Base-by-base conservation (phyloP, 306 rosid genomes). In the Vigna hirtella region DNA sequence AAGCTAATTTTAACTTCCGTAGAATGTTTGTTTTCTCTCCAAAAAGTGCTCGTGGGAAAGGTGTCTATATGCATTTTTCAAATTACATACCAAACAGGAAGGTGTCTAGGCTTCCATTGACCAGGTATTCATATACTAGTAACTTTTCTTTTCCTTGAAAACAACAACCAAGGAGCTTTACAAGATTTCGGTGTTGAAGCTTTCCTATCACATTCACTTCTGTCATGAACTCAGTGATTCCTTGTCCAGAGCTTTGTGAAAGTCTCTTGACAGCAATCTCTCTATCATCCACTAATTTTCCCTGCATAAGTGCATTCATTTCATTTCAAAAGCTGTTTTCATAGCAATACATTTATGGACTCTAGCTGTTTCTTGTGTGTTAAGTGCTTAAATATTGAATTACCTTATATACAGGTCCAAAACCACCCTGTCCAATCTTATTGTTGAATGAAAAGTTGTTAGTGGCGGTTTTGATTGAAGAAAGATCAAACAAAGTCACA, bases 171-270 rank as follows among this genome's bases (percentile, higher is more conserved):
- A 58, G 69, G 18, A 73, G 78, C 10, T 73, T 73, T 42, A 73
- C 78, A 2, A 74, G 58, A 45, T 74, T 74, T 47, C 78, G 58
- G 30, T 74, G 78, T 7, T 74, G 78, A 59, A 74, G 78, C 40
- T 74, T 74, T 9, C 59, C 78, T 9, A 73, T 73, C 14, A 73
- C 1, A 42, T 2, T 42, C 47, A 74, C 70, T 30, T 74, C 59
- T 26, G 38, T 74, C 13, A 22, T 58, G 18, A 58, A 74, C 30
- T 74, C 70, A 0, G 17, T n/a, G 15, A 59, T 43, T 58, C 70
- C 78, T 74, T 74, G 78, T 15, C 30, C 20, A 0, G 70, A 74
- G 8, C 30, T 5, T 0, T 30, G 16, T 15, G 78, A 74, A 58
- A 74, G 70, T 9, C 48, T 74, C 58, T 74, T 74, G 1, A 74